These are phyloP conservation scores for Ettlia oleoabundans DNA, from an alignment of 139 green algal species.

Conservation along the genomic window DNA sequence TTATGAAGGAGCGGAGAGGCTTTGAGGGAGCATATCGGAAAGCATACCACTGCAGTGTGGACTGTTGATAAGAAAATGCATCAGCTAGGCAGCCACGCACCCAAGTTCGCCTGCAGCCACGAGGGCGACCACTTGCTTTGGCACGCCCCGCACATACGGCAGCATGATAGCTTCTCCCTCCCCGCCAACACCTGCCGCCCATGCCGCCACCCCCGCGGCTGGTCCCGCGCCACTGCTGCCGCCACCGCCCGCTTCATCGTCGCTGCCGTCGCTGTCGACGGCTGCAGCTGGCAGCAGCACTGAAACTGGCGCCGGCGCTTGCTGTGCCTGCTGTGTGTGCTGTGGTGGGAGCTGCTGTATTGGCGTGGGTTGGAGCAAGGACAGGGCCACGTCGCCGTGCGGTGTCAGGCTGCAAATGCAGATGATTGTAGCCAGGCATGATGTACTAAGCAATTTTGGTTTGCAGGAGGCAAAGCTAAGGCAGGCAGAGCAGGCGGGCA, in stretches of 20 bases:
- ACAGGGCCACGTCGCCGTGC: neutral
- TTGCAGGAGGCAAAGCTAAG: no score
- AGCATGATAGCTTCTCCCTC: neutral
- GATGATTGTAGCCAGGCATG: neutral
- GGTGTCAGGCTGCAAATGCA: slow-evolving; percentile 6
- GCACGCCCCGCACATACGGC: slow-evolving; percentile 12
- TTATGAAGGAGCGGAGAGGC: neutral
- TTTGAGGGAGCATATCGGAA: neutral
- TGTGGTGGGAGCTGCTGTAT: neutral
- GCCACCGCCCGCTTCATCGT: neutral
- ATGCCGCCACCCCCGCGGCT: neutral
- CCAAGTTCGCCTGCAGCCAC: neutral
- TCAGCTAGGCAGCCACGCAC: neutral
- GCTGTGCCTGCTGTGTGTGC: neutral
- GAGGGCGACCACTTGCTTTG: neutral
- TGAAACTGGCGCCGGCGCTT: neutral
- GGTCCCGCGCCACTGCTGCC: neutral
- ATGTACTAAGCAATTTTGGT: no score
- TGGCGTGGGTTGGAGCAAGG: neutral
- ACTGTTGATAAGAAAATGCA: no score
- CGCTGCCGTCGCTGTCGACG: neutral
- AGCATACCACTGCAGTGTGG: no score
- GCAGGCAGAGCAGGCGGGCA: no score
- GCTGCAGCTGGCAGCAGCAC: slow-evolving; percentile 7
- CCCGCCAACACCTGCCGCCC: neutral